Evolutionary conservation across 371 early-diverging fungal genomes (phyloP), one percentile per base, ranked within the genome.

Genomic region (Mortierella sp.): DNA sequence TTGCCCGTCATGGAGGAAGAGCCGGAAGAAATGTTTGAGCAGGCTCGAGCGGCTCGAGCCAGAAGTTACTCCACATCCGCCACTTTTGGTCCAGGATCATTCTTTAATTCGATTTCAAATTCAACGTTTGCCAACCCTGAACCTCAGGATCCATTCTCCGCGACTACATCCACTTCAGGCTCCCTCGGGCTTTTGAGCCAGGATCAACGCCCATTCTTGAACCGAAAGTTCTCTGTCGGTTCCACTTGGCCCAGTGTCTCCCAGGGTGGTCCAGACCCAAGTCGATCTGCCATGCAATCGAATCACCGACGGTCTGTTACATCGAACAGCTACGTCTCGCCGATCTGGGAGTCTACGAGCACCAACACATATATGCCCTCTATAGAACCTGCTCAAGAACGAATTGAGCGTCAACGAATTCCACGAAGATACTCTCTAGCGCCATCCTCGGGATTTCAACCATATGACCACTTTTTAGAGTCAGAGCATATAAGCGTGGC

Each of bases 21-120:
- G 6, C 57, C 57, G 32, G 78, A 78, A n/a, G 74, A 79, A 1
- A 32, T 38, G 15, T 53, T 71, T 36, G 81, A 81, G 45, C 60
- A 58, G 2, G 60, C 69, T 7, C 75, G 81, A 13, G 45, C 43
- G 3, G 58, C 50, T 43, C 71, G 81, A 63, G 32, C 63, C 15
- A 70, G 81, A 36, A 75, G 76, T 22, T 70, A 58, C 58, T 81
- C 81, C 15, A 75, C 81, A 24, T 81, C 81, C 9, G 80, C 80
- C 8, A 58, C 81, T 4, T 68, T 75, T 68, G 69, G 72, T 32
- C 58, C 61, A n/a, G 71, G 70, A 22, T 33, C 60, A 16, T 41
- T 61, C 41, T 70, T 69, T 21, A 43, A 67, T 41, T 60, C 64
- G 24, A 38, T 67, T 6, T 67, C 70, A 7, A 69, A 22, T 28